Conservation (phyloP, 352 stramenopile genomes). For the Hyaloperonospora brassicae region DNA sequence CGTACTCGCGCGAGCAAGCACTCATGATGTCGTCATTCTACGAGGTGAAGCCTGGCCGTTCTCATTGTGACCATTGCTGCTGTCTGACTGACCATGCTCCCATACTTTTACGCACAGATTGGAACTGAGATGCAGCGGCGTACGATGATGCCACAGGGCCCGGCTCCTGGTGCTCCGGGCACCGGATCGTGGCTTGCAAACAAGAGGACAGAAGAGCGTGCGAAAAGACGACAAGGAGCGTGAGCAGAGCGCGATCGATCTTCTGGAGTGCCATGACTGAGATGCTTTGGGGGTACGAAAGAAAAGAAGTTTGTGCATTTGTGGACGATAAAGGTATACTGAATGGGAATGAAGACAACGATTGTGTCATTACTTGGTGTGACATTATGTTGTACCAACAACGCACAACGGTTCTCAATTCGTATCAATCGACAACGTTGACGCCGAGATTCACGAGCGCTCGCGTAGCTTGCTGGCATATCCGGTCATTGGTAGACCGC, state of each 20-base stretch:
- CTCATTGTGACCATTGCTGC: background rate
- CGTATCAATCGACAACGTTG: slow-evolving; percentile 57
- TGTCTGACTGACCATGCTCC: background rate
- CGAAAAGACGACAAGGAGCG: slow-evolving; percentile 71
- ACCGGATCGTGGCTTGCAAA: slow-evolving; percentile 70
- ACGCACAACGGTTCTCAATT: background rate
- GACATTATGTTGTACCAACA: slow-evolving; percentile 6
- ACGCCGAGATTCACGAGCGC: slow-evolving; percentile 86
- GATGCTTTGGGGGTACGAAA: slow-evolving; percentile 2
- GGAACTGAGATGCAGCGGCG: slow-evolving; percentile 81
- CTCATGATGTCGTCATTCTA: slow-evolving; percentile 88
- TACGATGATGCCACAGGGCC: slow-evolving; percentile 79
- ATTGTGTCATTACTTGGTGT: slow-evolving; percentile 17
- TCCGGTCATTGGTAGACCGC: slow-evolving; percentile 74
- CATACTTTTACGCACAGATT: slow-evolving; percentile 39
- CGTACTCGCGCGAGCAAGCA: slow-evolving; percentile 76
- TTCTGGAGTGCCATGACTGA: slow-evolving; percentile 2
- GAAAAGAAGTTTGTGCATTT: slow-evolving; percentile 8
- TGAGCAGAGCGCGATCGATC: slow-evolving; percentile 9
- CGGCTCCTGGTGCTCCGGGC: slow-evolving; percentile 33
- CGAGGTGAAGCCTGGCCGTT: slow-evolving; percentile 38
- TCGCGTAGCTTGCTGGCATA: slow-evolving; percentile 84
- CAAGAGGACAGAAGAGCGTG: slow-evolving; percentile 77
- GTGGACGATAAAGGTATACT: slow-evolving; percentile 18
- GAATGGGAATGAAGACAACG: slow-evolving; percentile 15